A percentile compares a stretch with the other conserved stretches of the same genome.
These are phyloP conservation scores for Solanum chilense DNA, from an alignment of 257 asterid species.

Conservation along the genomic window DNA sequence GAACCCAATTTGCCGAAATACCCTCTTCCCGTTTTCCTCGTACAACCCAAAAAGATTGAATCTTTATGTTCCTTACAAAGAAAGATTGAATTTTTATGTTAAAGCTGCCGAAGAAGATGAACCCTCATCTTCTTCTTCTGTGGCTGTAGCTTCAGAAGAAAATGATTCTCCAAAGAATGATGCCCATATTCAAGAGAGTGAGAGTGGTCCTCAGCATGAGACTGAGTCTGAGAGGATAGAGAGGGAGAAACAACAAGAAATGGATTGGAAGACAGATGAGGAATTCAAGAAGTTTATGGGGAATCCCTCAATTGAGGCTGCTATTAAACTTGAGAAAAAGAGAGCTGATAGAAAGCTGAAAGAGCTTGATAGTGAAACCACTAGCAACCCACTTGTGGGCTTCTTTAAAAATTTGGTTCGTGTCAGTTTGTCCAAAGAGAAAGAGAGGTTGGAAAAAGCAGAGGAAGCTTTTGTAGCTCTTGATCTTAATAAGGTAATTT, in stretches of 20 bases:
- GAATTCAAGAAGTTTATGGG: constrained; percentile 96
- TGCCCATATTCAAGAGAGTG: constrained; percentile 3
- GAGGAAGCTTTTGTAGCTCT: constrained; percentile 82
- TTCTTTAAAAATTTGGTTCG: constrained; percentile 50
- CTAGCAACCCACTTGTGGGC: constrained; percentile 47
- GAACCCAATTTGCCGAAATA: constrained; percentile 8
- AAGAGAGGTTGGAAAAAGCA: constrained; percentile 66
- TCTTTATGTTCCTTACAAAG: background rate
- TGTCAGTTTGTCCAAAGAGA: constrained; percentile 58
- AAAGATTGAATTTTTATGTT: constrained; percentile 35
- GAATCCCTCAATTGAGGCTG: constrained; percentile 93
- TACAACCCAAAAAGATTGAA: constrained; percentile 25
- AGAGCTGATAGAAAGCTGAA: constrained; percentile 78
- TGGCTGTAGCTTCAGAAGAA: constrained; percentile 45
- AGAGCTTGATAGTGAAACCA: constrained; percentile 61
- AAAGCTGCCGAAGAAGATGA: constrained; percentile 42
- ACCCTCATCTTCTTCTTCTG: constrained; percentile 28
- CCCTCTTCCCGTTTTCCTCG: constrained; percentile 6
- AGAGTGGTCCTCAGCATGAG: background rate
- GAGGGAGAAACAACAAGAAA: constrained; percentile 56
- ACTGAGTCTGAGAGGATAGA: constrained; percentile 15
- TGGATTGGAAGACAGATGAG: constrained; percentile 84
- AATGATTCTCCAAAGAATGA: constrained; percentile 15
- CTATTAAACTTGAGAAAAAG: constrained; percentile 91
- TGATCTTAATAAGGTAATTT: constrained; percentile 78